A percentile compares a stretch with the other conserved stretches of the same genome.
Conservation (phyloP, 192 early-diverging fungal genomes). For the Endogone sp. region DNA sequence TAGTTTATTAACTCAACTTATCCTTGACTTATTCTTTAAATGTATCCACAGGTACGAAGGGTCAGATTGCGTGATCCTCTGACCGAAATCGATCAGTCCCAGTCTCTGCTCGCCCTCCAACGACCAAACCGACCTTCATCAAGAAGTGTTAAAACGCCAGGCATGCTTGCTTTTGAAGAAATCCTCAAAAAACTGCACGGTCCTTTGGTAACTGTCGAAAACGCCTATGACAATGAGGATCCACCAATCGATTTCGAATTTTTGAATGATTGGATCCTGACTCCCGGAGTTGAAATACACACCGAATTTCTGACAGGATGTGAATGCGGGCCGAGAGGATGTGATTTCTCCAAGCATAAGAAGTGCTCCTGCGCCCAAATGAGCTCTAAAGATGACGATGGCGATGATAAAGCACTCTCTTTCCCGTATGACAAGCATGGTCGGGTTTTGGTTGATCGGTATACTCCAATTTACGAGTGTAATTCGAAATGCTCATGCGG, state of each 20-base stretch:
- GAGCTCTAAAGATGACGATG: not conserved
- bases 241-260: slow-evolving; percentile 37
- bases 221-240: slow-evolving; percentile 29
- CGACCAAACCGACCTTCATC: not conserved
- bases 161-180: not conserved
- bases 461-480: slow-evolving; percentile 48
- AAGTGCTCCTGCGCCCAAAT: slow-evolving; percentile 11
- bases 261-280: slow-evolving; percentile 17
- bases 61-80: not conserved
- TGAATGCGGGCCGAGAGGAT: slow-evolving; percentile 17
- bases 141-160: not conserved
- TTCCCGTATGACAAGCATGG: slow-evolving; percentile 29
- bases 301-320: slow-evolving; percentile 27
- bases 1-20: too few species aligned
- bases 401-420: not conserved
- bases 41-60: too few species aligned
- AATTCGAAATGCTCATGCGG: slow-evolving; percentile 40
- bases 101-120: not conserved
- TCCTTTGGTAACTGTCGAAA: slow-evolving; percentile 24
- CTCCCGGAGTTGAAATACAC: slow-evolving; percentile 27
- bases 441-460: not conserved
- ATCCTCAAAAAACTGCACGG: not conserved
- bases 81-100: not conserved
- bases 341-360: not conserved
- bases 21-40: too few species aligned